These are phyloP conservation scores for Alternaria solani DNA, from an alignment of 2,329 filamentous ascomycete genomes.

Conservation along the genomic window DNA sequence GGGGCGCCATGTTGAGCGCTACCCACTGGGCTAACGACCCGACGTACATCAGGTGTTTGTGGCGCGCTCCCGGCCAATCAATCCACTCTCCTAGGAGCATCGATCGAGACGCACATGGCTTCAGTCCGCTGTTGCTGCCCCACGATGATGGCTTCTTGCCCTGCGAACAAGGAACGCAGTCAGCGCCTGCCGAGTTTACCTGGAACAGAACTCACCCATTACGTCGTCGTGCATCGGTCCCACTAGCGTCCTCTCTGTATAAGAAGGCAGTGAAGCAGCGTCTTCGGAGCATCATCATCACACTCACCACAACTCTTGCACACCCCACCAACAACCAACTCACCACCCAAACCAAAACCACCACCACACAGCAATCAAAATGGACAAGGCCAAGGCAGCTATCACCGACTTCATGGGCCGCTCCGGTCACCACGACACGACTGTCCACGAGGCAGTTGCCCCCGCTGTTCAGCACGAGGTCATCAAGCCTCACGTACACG, in stretches of 20 bases:
- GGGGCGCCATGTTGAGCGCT: slow-evolving; percentile 16
- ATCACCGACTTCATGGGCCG: slow-evolving; percentile 67
- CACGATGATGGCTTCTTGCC: slow-evolving; percentile 5
- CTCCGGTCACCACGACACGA: slow-evolving; percentile 73
- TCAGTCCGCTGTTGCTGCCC: slow-evolving; percentile 9
- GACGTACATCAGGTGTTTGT: slow-evolving; percentile 24
- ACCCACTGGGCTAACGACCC: slow-evolving; percentile 15
- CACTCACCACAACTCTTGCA: slow-evolving; percentile 17
- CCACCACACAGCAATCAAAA: slow-evolving; percentile 24
- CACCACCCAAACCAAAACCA: slow-evolving; percentile 4
- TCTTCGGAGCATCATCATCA: slow-evolving; percentile 19
- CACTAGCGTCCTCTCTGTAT: slow-evolving; percentile 22
- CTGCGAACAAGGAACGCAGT: slow-evolving; percentile 4
- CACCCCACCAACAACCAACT: slow-evolving; percentile 4
- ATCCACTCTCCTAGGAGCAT: slow-evolving; percentile 10
- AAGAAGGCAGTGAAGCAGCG: slow-evolving; percentile 25
- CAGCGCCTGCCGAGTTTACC: background rate
- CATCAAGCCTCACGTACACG: slow-evolving; percentile 67
- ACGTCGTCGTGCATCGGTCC: slow-evolving; percentile 32
- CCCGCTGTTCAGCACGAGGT: slow-evolving; percentile 68
- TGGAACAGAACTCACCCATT: slow-evolving; percentile 25
- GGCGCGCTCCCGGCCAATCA: slow-evolving; percentile 6
- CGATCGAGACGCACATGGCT: slow-evolving; percentile 13
- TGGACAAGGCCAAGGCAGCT: slow-evolving; percentile 72
- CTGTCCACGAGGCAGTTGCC: slow-evolving; percentile 70